Base-by-base conservation (phyloP, 1,284 basidiomycete species). In the Puccinia triticina region DNA sequence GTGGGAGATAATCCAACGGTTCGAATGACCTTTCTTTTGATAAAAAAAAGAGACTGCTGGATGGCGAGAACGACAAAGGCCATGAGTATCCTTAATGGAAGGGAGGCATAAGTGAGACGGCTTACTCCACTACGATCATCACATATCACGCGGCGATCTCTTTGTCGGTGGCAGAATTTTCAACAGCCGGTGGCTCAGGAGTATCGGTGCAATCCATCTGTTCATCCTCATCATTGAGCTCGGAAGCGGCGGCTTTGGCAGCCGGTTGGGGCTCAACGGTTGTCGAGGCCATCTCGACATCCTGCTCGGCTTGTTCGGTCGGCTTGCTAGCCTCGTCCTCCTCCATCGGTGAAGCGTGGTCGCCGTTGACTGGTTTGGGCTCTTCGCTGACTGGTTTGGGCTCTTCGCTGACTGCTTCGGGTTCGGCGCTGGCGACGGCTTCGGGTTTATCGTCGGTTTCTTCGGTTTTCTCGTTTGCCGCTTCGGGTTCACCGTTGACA, bases 161-260 rank as follows among this genome's bases (percentile, higher is more conserved):
- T 71, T 71, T n/a, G 14, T 71, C 48, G 43, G 14, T 53, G n/a
- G 34, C 3, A 23, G 11, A 57, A 10, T 26, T 75, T 32, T 32
- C 34, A 2, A n/a, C 48, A 26, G 32, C 14, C 18, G 73, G 2
- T 3, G 73, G 50, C 53, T 75, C 73, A 12, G 73, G 73, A 4
- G 46, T 75, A 26, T 53, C 53, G 34, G 48, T 37, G 32, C 73
- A 75, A 43, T 75, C 73, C 73, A 75, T 75, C 21, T 75, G 73
- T 40, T 75, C 53, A 32, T 26, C 55, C 0, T 75, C 73, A 59
- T 75, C 37, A 2, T 75, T 53, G 23, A 4, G 21, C 32, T 53
- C 48, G 37, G 3, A 14, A 32, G 73, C 43, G 16, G 43, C n/a
- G 5, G 40, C 29, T 43, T 71, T 55, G 53, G 55, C 66, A 10